Evolutionary conservation across 495 filamentous ascomycete genomes (phyloP).

Genomic region (Talaromyces stipitatus): DNA sequence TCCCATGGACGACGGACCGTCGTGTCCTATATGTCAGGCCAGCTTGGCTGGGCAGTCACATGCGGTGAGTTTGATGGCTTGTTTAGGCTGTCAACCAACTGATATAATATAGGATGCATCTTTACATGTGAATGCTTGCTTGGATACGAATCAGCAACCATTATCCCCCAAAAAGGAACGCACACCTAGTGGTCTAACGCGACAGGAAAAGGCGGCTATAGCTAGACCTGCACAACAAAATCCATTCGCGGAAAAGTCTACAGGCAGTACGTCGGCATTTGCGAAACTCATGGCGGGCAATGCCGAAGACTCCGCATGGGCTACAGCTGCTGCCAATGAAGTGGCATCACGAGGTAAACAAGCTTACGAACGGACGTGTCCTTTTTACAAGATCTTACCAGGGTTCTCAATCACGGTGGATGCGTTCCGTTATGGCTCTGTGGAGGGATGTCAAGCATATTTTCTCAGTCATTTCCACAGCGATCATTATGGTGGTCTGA

Average conservation of each 20-base stretch:
- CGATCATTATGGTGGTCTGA: conserved; percentile 92
- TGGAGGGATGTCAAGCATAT: conserved; percentile 88
- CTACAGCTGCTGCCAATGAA: conserved; percentile 73
- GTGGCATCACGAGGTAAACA: conserved; percentile 75
- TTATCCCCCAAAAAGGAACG: conserved; percentile 25
- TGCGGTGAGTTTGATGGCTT: conserved; percentile 30
- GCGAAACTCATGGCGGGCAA: conserved; percentile 86
- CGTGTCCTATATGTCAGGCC: conserved; percentile 71
- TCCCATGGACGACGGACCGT: conserved; percentile 10
- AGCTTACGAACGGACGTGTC: conserved; percentile 82
- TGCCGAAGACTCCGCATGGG: conserved; percentile 87
- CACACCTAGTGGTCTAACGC: conserved; percentile 26
- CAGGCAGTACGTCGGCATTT: conserved; percentile 58
- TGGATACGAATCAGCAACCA: conserved; percentile 68
- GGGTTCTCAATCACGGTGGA: conserved; percentile 90
- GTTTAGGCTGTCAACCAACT: conserved; percentile 3
- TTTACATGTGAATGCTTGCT: conserved; percentile 82
- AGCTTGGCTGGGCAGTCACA: conserved; percentile 52
- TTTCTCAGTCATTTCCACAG: conserved; percentile 98
- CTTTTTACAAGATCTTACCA: conserved; percentile 97
- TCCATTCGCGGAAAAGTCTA: conserved; percentile 51
- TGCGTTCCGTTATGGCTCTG: conserved; percentile 90
- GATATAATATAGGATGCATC: conserved; percentile 39
- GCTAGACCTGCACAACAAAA: conserved; percentile 69
- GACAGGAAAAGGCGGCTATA: conserved; percentile 59